Base-by-base conservation (phyloP, 2,329 filamentous ascomycete genomes). In the Cladosporium sp. region DNA sequence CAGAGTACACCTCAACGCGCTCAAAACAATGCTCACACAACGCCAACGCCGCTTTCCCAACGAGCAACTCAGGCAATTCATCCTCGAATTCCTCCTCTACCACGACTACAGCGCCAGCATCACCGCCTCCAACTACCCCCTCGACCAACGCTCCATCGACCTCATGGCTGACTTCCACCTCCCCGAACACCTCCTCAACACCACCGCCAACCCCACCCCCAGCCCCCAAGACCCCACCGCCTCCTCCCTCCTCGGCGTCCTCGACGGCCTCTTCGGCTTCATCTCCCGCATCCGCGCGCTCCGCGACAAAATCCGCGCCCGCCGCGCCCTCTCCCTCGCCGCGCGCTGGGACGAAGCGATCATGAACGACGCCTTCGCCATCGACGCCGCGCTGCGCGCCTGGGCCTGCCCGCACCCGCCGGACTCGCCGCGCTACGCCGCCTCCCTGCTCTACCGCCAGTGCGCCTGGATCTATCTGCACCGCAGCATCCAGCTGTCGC, bases 71-170 rank as follows among this genome's bases (percentile, higher is more conserved):
- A 84, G 85, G 57, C 84, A 87, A 46, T 83, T 85, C 60, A 80
- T 84, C 54, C 74, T 82, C 56, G 82, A 85, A 66, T 92, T 95
- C 70, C 92, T 95, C 68, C 86, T 90, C 66, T 95, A 93, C 62
- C 88, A 93, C 67, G 80, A 81, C 63, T 77, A 82, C 40, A 78
- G 77, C 16, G 80, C 78, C 57, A 75, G 78, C 13, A 73, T 83
- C 49, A 83, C 81, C 6, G 77, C 75, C 3, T 64, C 81, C 19
- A 74, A 78, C 53, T 61, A 64, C 33, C 58, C 61, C 9, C 54
- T 65, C 34, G 60, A 66, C 54, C 42, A 58, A 22, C 74, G 77
- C 45, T 74, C 75, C 10, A 75, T 76, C 5, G 69, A 78, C n/a
- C 72, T 77, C 13, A 74, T 79, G 60, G 74, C 75, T 22, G 75